Evolutionary conservation across 1,284 basidiomycete species (phyloP).

Genomic region (Ustilago bromivora): DNA sequence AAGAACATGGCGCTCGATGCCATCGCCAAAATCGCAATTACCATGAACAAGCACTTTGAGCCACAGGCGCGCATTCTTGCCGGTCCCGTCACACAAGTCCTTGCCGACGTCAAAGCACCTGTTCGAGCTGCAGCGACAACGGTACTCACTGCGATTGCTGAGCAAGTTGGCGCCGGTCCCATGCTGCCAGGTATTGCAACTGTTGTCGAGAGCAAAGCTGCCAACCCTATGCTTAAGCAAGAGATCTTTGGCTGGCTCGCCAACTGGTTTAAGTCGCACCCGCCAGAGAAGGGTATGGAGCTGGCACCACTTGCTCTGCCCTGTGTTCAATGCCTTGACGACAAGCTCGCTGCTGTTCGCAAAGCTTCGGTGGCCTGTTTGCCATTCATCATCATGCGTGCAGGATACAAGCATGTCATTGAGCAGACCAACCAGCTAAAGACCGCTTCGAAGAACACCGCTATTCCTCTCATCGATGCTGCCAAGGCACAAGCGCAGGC

Average conservation of each 20-base stretch:
- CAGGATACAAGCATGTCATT: constrained; percentile 87
- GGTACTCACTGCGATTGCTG: constrained; percentile 85
- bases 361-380: constrained; percentile 88
- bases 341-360: constrained; percentile 89
- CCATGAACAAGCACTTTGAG: constrained; percentile 96
- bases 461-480: constrained; percentile 85
- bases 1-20: constrained; percentile 91
- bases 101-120: constrained; percentile 92
- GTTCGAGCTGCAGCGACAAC: constrained; percentile 83
- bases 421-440: constrained; percentile 88
- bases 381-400: constrained; percentile 80
- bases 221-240: constrained; percentile 89
- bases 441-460: constrained; percentile 87
- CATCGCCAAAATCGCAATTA: constrained; percentile 86
- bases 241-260: constrained; percentile 87
- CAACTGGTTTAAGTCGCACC: constrained; percentile 80
- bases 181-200: constrained; percentile 83
- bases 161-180: constrained; percentile 83
- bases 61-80: constrained; percentile 84
- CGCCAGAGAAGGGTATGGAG: constrained; percentile 75
- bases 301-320: constrained; percentile 79
- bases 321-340: constrained; percentile 87
- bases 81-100: constrained; percentile 82
- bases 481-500: constrained; percentile 69
- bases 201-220: constrained; percentile 78